These are phyloP conservation scores for Dothideomycetidae sp. DNA, from an alignment of 2,329 filamentous ascomycete species.

Conservation along the genomic window DNA sequence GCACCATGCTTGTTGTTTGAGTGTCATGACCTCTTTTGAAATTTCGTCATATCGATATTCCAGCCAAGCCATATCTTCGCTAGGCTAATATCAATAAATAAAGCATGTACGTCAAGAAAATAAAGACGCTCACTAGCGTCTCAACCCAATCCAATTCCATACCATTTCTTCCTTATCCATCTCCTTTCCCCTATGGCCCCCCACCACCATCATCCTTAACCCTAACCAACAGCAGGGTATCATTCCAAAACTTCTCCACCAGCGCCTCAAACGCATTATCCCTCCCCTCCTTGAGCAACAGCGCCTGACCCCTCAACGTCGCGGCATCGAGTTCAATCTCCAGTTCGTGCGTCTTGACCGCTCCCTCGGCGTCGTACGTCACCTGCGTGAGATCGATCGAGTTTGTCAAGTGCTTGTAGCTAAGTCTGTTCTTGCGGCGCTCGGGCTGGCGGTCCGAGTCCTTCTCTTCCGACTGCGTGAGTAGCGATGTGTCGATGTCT, in stretches of 20 bases:
- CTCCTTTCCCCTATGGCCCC: too few species aligned
- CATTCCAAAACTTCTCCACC: constrained; percentile 62
- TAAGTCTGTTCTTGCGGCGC: constrained; percentile 68
- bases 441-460: constrained; percentile 23
- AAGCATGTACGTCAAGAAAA: too few species aligned
- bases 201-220: constrained; percentile 1
- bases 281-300: constrained; percentile 36
- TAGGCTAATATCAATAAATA: too few species aligned
- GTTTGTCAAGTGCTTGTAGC: constrained; percentile 76
- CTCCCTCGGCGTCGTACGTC: constrained; percentile 33
- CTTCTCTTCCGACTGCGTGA: constrained; percentile 32
- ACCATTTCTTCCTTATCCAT: too few species aligned
- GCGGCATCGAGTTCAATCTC: constrained; percentile 60
- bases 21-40: too few species aligned
- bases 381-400: constrained; percentile 92
- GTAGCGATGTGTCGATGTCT: constrained; percentile 40
- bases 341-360: constrained; percentile 60
- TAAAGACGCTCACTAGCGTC: too few species aligned
- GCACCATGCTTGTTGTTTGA: too few species aligned
- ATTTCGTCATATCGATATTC: too few species aligned
- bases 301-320: constrained; percentile 52
- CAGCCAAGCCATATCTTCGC: too few species aligned
- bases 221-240: constrained; percentile 45
- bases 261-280: constrained; percentile 51
- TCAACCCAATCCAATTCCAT: too few species aligned